phyloP scores from a whole-genome alignment of 352 stramenopile species.

The Phytophthora boehmeriae region DNA sequence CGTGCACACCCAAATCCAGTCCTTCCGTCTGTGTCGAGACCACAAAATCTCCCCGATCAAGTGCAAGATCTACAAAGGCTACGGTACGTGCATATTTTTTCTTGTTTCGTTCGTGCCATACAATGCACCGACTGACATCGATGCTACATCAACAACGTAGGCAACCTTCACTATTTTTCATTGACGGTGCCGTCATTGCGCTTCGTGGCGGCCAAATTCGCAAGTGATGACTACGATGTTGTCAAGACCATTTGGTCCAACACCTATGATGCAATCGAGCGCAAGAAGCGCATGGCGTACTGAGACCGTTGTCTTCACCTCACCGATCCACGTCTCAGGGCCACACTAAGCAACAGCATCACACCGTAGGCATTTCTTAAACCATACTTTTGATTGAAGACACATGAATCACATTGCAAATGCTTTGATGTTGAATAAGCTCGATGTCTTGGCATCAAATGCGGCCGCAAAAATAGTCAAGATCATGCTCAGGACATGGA shows the following conservation, averaged over 20 bases:
- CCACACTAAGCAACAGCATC: background rate
- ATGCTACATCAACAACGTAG: constrained; percentile 15
- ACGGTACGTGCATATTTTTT: constrained; percentile 37
- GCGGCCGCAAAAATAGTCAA: constrained; percentile 31
- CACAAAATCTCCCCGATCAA: constrained; percentile 89
- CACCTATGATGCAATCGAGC: constrained; percentile 82
- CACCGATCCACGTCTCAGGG: background rate
- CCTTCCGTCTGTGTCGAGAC: constrained; percentile 80
- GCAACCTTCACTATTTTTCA: constrained; percentile 87
- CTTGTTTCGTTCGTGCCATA: background rate
- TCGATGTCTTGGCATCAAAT: constrained; percentile 3
- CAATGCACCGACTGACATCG: constrained; percentile 4
- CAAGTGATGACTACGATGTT: constrained; percentile 82
- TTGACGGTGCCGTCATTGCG: constrained; percentile 80
- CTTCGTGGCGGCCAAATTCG: constrained; percentile 85
- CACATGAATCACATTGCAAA: background rate
- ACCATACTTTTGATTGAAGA: background rate
- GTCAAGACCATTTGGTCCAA: constrained; percentile 86
- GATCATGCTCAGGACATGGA: constrained; percentile 18
- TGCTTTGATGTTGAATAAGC: no score
- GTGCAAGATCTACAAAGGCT: constrained; percentile 90
- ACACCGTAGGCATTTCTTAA: background rate
- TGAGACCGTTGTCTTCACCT: constrained; percentile 10
- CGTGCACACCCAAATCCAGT: constrained; percentile 85
- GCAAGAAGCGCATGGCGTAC: constrained; percentile 77